A percentile compares a stretch with the other conserved stretches of the same genome.
These are phyloP conservation scores for Podila verticillata DNA, from an alignment of 192 early-diverging fungal genomes.

Conservation along the genomic window DNA sequence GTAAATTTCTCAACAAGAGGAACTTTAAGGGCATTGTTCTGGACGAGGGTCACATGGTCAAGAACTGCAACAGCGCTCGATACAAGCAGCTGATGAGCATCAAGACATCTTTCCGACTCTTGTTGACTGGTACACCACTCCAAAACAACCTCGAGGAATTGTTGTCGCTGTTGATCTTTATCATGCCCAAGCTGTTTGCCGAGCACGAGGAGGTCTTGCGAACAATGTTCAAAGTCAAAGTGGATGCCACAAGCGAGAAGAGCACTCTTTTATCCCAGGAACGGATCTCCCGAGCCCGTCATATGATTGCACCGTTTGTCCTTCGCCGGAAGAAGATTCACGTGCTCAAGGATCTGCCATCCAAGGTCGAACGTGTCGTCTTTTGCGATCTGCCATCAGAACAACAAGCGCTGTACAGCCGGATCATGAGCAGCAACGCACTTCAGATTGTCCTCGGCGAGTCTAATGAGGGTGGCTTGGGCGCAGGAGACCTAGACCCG, in stretches of 20 bases:
- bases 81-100: constrained; percentile 80
- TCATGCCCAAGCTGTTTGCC: constrained; percentile 82
- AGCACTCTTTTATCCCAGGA: constrained; percentile 59
- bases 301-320: constrained; percentile 91
- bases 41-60: constrained; percentile 93
- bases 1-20: constrained; percentile 74
- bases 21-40: constrained; percentile 77
- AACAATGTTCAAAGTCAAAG: constrained; percentile 72
- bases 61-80: constrained; percentile 83
- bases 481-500: constrained; percentile 5
- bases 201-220: constrained; percentile 61
- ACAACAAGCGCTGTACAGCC: constrained; percentile 67
- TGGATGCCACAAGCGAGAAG: constrained; percentile 35
- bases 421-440: constrained; percentile 46
- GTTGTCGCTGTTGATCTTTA: constrained; percentile 83
- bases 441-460: constrained; percentile 18
- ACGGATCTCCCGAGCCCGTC: constrained; percentile 80
- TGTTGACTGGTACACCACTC: constrained; percentile 87
- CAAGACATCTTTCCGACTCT: constrained; percentile 64
- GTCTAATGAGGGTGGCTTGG: background rate
- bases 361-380: constrained; percentile 65
- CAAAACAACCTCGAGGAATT: constrained; percentile 95
- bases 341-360: constrained; percentile 72
- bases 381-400: constrained; percentile 56
- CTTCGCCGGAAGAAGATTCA: constrained; percentile 82